Base-by-base conservation (phyloP, 2,329 filamentous ascomycete genomes). In the Pestalotiopsis sp. region DNA sequence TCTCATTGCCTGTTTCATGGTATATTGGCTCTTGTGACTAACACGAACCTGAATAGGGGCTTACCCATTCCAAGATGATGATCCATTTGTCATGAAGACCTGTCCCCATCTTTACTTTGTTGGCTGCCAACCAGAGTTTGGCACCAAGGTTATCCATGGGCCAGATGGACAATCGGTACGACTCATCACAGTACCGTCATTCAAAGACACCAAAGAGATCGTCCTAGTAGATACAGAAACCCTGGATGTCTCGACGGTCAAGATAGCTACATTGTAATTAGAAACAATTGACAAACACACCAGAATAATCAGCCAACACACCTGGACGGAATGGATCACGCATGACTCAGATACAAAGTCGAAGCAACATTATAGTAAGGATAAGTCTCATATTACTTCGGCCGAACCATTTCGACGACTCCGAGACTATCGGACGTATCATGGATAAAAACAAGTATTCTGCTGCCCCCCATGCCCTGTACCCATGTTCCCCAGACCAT, bases 101-200 rank as follows among this genome's bases (percentile, higher is more conserved):
- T 97, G 94, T 71, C 96, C 96, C 2, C 95, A 99, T 76, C 84
- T 99, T 39, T 98, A 94, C 82, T 94, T 99, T 78, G 92, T 93
- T 1, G 95, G 95, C 17, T 94, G 92, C 74, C 94, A 97, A 79
- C 91, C 94, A 2, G 85, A 85, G 66, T 97, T 97, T 78, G 90
- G 89, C 65, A 95, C 92, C 2, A 88, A 86, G 38, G 79, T 91
- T 1, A 91, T 97, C 45, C 83, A 91, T 57, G 91, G 91, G 0
- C 84, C 86, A 0, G 84, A 89, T 1, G 91, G 90, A 0, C 92
- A 97, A 78, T 82, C 83, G 20, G 92, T 97, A 9, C 86, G 94
- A 57, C 83, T 98, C 3, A 83, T 99, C n/a, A 87, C 93, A 0
- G 87, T 99, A 52, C 97, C 97, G 0, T 91, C 88, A 25, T 99